Evolutionary conservation across 2,329 filamentous ascomycete genomes (phyloP), one percentile per base, ranked within the genome.

Genomic region (Dothistroma septosporum): DNA sequence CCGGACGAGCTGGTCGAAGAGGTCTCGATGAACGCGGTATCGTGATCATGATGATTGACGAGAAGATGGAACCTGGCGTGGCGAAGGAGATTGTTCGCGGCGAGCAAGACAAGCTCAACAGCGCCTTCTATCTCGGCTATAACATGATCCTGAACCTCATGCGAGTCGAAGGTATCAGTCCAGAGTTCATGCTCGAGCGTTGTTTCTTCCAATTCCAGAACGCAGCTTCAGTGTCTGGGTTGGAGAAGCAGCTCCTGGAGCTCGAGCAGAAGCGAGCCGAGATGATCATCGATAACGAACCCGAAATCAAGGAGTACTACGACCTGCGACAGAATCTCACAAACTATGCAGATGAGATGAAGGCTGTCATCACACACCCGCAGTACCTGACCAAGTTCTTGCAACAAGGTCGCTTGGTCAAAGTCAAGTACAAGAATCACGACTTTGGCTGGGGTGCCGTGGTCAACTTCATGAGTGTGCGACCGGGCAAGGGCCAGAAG

Each of bases 191-290:
- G 94, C 81, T 99, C n/a, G 92, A 97, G 79, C 86, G 89, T 68
- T 99, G 94, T 73, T 99, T 99, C 79, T 95, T 91, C 76, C 94
- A 99, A 76, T 99, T 99, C 77, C 94, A 99, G 75, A 97, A 96
- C 70, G 91, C 91, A 1, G 90, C 93, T 11, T 92, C 89, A 67
- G 91, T 97, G 9, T 89, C 90, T 21, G 82, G 83, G 12, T 77
- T 97, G 22, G 94, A 99, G 76, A 91, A 90, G 74, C 88, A 96
- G 66, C 79, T 97, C 61, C 85, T 86, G 72, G 83, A 89, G 52
- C 77, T 97, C 33, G 92, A 97, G 74, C 84, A 85, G 61, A 85
- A 93, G 74, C 85, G 86, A 63, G 85, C 89, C 55, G 82, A 82
- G 50, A 86, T 93, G 76, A 79, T 84, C 53, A 96, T 99, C 64